phyloP scores from a whole-genome alignment of 257 asterid genomes.

The Phtheirospermum japonicum region DNA sequence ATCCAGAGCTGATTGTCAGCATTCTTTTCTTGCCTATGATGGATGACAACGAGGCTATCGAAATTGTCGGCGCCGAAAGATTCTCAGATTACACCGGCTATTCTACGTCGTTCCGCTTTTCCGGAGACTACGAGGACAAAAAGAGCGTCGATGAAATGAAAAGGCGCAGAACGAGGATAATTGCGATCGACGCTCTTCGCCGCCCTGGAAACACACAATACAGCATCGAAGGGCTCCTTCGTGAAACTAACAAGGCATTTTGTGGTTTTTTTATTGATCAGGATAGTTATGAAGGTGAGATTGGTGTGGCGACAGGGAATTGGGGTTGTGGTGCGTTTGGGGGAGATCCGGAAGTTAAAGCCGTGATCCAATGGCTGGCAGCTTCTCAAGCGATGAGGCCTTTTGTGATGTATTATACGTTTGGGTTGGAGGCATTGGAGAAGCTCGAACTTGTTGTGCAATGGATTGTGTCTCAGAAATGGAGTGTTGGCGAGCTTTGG shows the following conservation, averaged over 20 bases:
- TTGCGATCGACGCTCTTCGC: slow-evolving; percentile 79
- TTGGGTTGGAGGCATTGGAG: slow-evolving; percentile 47
- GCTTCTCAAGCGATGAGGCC: slow-evolving; percentile 88
- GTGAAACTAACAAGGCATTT: slow-evolving; percentile 84
- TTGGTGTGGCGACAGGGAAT: slow-evolving; percentile 84
- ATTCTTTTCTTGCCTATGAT: slow-evolving; percentile 77
- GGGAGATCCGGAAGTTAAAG: slow-evolving; percentile 88
- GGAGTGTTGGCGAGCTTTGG: slow-evolving; percentile 94
- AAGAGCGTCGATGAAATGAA: slow-evolving; percentile 50
- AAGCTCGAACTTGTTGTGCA: slow-evolving; percentile 40
- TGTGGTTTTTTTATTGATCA: slow-evolving; percentile 56
- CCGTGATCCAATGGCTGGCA: slow-evolving; percentile 82
- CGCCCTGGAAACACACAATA: slow-evolving; percentile 69
- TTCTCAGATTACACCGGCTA: slow-evolving; percentile 79
- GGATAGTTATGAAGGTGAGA: slow-evolving; percentile 28
- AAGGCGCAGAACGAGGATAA: slow-evolving; percentile 76
- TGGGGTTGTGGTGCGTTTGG: slow-evolving; percentile 99
- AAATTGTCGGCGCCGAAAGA: slow-evolving; percentile 83
- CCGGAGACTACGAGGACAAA: slow-evolving; percentile 53
- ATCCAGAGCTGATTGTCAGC: slow-evolving; percentile 73
- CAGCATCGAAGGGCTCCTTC: slow-evolving; percentile 48
- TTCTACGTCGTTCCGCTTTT: slow-evolving; percentile 74
- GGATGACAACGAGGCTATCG: slow-evolving; percentile 84
- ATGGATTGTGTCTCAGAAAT: slow-evolving; percentile 62
- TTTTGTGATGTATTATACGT: slow-evolving; percentile 61